Base-by-base conservation (phyloP, 345 rosid species). In the Angophora floribunda region DNA sequence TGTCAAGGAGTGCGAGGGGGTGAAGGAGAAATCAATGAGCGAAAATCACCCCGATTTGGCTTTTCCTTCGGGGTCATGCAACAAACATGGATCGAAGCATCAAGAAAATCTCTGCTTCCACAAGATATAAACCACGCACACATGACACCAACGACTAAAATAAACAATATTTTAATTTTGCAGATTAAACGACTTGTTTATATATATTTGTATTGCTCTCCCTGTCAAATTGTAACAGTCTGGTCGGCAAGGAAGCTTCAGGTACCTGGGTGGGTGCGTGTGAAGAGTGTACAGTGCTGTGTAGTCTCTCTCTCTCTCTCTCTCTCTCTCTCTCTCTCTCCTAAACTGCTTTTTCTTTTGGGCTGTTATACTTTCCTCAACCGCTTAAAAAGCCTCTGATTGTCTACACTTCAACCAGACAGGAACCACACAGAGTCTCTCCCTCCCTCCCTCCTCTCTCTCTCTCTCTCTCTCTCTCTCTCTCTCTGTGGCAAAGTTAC, bases 171-270 rank as follows among this genome's bases (percentile, higher is more conserved):
- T 75, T 36, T 75, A 19, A 75, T 36, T 4, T 44, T 36, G 47
- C 82, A 36, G 82, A 75, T 36, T 36, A 75, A 36, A 55, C 9
- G 41, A 49, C 19, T 6, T 36, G 49, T 75, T 84, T 26, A 32
- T 52, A 13, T 49, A 13, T 49, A 7, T 85, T 11, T 67, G 21
- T 47, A 4, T 19, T 7, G 51, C 52, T 85, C 53, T 89, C 85
- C 79, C 79, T 32, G 63, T 82, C 24, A 49, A 47, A n/a, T 70
- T 6, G 49, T 65, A 88, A 87, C 89, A 88, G 85, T 87, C 87
- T 75, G 91, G 91, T 89, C 91, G 90, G 91, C 89, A 87, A 61
- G 87, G 53, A 82, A 88, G 86, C 86, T 88, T 88, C 88, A 78
- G 88, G 90, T 86, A 16, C 79, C 22, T 85, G 78, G 41, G 52